Evolutionary conservation across 768 basidiomycete genomes (phyloP).

Genomic region (Mycena filopes): DNA sequence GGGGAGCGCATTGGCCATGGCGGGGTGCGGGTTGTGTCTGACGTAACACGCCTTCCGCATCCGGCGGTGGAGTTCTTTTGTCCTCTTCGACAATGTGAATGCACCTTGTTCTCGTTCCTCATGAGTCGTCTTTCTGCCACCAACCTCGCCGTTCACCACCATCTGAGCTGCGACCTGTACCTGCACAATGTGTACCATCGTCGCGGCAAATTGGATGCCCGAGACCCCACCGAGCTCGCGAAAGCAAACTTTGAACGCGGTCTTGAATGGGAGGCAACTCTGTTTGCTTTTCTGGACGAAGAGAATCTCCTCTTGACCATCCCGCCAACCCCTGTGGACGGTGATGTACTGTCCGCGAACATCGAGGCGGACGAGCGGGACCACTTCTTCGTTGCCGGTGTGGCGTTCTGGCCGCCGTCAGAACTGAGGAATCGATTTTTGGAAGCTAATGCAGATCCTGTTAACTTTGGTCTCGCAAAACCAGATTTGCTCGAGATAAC

Average conservation of each 20-base stretch:
- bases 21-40: too few species aligned
- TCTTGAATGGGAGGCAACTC: conserved; percentile 53
- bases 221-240: conserved; percentile 42
- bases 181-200: conserved; percentile 55
- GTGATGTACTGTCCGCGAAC: conserved; percentile 49
- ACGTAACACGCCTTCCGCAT: too few species aligned
- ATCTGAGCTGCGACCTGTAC: conserved; percentile 58
- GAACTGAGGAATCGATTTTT: conserved; percentile 47
- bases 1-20: conserved; percentile 37
- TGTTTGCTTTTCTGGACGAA: conserved; percentile 55
- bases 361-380: conserved; percentile 54
- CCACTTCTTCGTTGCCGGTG: conserved; percentile 58
- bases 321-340: conserved; percentile 47
- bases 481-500: conserved; percentile 61
- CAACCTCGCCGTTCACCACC: conserved; percentile 57
- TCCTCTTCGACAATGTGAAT: conserved; percentile 1
- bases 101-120: conserved; percentile 10
- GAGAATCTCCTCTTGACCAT: conserved; percentile 54
- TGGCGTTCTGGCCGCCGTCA: conserved; percentile 56
- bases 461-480: conserved; percentile 57
- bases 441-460: conserved; percentile 43
- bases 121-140: conserved; percentile 57
- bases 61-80: conserved; percentile 5
- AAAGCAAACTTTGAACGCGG: conserved; percentile 57
- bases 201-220: conserved; percentile 9